Evolutionary conservation across 371 early-diverging fungal genomes (phyloP).

Genomic region (Capniomyces stellatus): DNA sequence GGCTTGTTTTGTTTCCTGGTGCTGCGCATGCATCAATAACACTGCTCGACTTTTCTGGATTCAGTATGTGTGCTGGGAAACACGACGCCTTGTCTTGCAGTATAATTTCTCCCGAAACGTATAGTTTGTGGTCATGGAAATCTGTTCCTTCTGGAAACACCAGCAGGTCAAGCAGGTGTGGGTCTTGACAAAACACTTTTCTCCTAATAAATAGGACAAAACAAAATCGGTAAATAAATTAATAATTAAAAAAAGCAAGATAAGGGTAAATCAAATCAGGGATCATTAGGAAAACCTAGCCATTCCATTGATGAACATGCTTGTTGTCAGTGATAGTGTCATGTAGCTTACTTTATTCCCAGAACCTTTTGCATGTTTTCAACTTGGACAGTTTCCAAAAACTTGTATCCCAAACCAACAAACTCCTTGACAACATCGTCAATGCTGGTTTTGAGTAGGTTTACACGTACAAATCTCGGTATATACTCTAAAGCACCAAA

Average conservation of each 20-base stretch:
- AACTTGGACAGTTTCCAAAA: conserved; percentile 24
- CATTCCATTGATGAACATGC: no score
- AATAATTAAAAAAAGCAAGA: conserved; percentile 7
- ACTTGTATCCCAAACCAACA: conserved; percentile 33
- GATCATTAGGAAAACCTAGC: no score
- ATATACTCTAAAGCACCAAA: conserved; percentile 2
- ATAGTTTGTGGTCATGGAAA: conserved; percentile 57
- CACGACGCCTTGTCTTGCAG: conserved; percentile 95
- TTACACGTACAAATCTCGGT: conserved; percentile 25
- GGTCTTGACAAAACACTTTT: conserved; percentile 37
- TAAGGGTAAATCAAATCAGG: no score
- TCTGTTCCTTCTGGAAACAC: conserved; percentile 69
- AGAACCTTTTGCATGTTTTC: conserved; percentile 2
- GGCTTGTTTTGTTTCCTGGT: conserved; percentile 97
- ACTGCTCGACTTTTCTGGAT: conserved; percentile 32
- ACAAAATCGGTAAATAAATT: no score
- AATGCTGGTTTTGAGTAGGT: conserved; percentile 32
- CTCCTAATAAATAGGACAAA: no score
- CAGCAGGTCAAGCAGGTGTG: conserved; percentile 59
- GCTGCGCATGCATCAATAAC: conserved; percentile 97
- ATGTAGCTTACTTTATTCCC: background rate
- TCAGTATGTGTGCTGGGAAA: conserved; percentile 83
- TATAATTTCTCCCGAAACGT: conserved; percentile 54
- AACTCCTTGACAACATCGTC: conserved; percentile 47
- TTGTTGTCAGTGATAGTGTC: no score